Conservation (phyloP, 176 grass and related monocot genomes). For the Carex cristatella region DNA sequence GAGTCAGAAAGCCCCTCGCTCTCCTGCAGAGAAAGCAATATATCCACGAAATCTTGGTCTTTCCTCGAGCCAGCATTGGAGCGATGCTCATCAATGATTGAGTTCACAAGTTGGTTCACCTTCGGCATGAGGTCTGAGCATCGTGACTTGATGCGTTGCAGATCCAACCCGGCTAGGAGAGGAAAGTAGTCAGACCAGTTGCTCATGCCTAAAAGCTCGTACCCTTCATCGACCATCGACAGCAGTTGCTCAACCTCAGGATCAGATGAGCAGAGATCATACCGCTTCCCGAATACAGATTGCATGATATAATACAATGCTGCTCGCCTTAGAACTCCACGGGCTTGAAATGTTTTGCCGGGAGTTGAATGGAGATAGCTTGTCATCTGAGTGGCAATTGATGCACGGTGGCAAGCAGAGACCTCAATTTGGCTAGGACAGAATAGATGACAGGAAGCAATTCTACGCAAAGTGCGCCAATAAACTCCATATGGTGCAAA, state of each 20-base stretch:
- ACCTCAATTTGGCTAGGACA: slow-evolving; percentile 55
- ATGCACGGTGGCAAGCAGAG: slow-evolving; percentile 50
- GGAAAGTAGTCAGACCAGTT: slow-evolving; percentile 91
- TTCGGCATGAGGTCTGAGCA: slow-evolving; percentile 64
- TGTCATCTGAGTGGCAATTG: slow-evolving; percentile 34
- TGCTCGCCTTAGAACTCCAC: slow-evolving; percentile 51
- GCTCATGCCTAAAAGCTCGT: slow-evolving; percentile 62
- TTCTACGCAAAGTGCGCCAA: slow-evolving; percentile 56
- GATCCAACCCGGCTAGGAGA: slow-evolving; percentile 51
- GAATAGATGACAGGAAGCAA: slow-evolving; percentile 59
- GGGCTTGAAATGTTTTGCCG: slow-evolving; percentile 26
- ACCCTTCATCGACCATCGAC: slow-evolving; percentile 71
- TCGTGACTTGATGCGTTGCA: slow-evolving; percentile 46
- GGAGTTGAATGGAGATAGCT: slow-evolving; percentile 19
- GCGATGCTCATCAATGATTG: slow-evolving; percentile 53
- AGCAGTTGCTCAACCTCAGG: slow-evolving; percentile 51
- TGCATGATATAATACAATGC: slow-evolving; percentile 83
- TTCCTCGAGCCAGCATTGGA: slow-evolving; percentile 13
- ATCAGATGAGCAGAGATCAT: slow-evolving; percentile 30
- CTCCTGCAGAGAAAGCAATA: slow-evolving; percentile 62
- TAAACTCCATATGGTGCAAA: slow-evolving; percentile 77
- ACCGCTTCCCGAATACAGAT: slow-evolving; percentile 75
- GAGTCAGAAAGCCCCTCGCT: slow-evolving; percentile 52
- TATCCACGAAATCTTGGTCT: slow-evolving; percentile 51
- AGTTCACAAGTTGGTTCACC: slow-evolving; percentile 59